A percentile compares a stretch with the other conserved stretches of the same genome.
Conservation (phyloP, 2,329 filamentous ascomycete genomes). For the Fusarium newnesense region DNA sequence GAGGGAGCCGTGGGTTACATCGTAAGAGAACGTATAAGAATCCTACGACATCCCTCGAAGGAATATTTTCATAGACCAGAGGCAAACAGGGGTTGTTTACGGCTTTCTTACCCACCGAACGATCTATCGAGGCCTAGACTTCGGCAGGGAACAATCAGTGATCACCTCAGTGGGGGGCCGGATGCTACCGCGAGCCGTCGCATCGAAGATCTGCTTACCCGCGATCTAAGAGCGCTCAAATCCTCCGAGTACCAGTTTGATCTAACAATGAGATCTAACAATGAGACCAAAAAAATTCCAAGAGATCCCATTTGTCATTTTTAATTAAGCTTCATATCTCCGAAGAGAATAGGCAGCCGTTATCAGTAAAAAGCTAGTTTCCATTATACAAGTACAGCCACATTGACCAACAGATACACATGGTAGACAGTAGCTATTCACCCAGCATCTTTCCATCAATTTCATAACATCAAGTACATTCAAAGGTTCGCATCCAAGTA, state of each 20-base stretch:
- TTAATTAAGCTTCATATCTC: not conserved
- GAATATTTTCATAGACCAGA: not conserved
- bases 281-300: not conserved
- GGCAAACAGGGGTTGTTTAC: not conserved
- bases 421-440: not conserved
- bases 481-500: constrained; percentile 20
- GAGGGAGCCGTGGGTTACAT: not conserved
- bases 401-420: constrained; percentile 6
- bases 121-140: constrained; percentile 4
- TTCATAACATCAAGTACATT: constrained; percentile 11
- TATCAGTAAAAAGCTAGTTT: not conserved
- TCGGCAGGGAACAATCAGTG: not conserved
- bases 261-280: not conserved
- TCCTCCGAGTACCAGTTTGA: not conserved
- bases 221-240: not conserved
- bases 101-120: not conserved
- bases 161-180: not conserved
- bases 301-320: not conserved
- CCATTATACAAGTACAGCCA: constrained; percentile 1
- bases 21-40: not conserved
- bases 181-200: not conserved
- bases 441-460: constrained; percentile 1
- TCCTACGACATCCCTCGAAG: not conserved
- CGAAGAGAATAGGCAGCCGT: not conserved
- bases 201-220: constrained; percentile 12